Conservation (phyloP, 2,329 filamentous ascomycete species). For the Aplosporella prunicola region DNA sequence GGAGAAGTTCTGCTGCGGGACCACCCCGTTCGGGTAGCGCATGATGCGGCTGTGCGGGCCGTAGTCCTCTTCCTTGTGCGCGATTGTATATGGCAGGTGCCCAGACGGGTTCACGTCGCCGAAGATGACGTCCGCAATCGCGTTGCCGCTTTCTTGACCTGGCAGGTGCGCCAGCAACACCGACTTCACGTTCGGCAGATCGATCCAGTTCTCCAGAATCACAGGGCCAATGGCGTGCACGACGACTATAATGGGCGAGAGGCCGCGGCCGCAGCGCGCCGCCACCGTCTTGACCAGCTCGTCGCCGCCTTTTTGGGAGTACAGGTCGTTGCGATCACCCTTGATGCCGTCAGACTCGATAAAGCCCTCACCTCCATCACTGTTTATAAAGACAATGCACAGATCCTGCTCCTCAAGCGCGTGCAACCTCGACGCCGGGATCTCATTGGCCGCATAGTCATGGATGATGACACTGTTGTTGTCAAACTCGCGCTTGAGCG, state of each 20-base stretch:
- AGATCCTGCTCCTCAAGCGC: conserved; percentile 57
- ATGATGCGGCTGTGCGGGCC: conserved; percentile 20
- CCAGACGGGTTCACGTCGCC: conserved; percentile 32
- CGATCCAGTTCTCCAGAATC: conserved; percentile 69
- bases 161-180: conserved; percentile 34
- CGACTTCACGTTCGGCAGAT: conserved; percentile 39
- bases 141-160: conserved; percentile 34
- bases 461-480: conserved; percentile 50
- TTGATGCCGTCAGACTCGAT: conserved; percentile 46
- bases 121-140: conserved; percentile 31
- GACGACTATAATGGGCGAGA: conserved; percentile 67
- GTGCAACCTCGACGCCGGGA: conserved; percentile 31
- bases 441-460: conserved; percentile 49
- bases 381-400: conserved; percentile 78
- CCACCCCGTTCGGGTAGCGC: conserved; percentile 30
- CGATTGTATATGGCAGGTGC: conserved; percentile 31
- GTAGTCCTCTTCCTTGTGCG: conserved; percentile 25
- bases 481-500: conserved; percentile 53
- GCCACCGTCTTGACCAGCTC: conserved; percentile 64
- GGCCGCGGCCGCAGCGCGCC: conserved; percentile 51
- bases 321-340: conserved; percentile 70
- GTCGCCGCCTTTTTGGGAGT: conserved; percentile 69
- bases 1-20: conserved; percentile 39
- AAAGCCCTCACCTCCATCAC: conserved; percentile 77
- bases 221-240: conserved; percentile 80